Evolutionary conservation across 345 rosid genomes (phyloP).

Genomic region (Salix viminalis): DNA sequence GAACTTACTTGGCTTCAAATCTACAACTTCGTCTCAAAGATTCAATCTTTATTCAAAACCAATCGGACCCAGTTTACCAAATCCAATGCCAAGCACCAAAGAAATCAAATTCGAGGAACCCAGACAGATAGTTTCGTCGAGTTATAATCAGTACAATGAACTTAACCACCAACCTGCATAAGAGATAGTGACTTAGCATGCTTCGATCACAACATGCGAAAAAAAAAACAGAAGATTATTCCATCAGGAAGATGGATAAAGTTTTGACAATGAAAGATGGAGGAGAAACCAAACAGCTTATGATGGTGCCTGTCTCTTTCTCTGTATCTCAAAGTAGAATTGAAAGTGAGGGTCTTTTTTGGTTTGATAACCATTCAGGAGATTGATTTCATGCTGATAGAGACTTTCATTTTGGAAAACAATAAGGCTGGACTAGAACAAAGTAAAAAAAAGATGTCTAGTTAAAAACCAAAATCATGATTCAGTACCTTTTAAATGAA

Average conservation of each 20-base stretch:
- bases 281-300: not conserved
- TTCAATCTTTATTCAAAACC: conserved; percentile 19
- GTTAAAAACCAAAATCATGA: conserved; percentile 16
- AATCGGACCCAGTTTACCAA: conserved; percentile 26
- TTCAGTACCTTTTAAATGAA: conserved; percentile 23
- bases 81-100: conserved; percentile 22
- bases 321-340: conserved; percentile 20
- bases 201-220: conserved; percentile 8
- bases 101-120: conserved; percentile 19
- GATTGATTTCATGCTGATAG: conserved; percentile 33
- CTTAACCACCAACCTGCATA: conserved; percentile 19
- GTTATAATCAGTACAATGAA: conserved; percentile 15
- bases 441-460: conserved; percentile 10
- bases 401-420: conserved; percentile 19
- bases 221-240: conserved; percentile 22
- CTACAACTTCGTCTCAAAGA: conserved; percentile 26
- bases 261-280: conserved; percentile 21
- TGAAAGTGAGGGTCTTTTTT: conserved; percentile 21
- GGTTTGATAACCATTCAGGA: conserved; percentile 34
- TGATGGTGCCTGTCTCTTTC: not conserved
- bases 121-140: conserved; percentile 6
- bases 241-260: conserved; percentile 23
- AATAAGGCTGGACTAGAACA: conserved; percentile 21
- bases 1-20: conserved; percentile 50
- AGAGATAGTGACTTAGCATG: conserved; percentile 3